phyloP scores from a whole-genome alignment of 345 rosid genomes.

The Pugionium dolabratum region DNA sequence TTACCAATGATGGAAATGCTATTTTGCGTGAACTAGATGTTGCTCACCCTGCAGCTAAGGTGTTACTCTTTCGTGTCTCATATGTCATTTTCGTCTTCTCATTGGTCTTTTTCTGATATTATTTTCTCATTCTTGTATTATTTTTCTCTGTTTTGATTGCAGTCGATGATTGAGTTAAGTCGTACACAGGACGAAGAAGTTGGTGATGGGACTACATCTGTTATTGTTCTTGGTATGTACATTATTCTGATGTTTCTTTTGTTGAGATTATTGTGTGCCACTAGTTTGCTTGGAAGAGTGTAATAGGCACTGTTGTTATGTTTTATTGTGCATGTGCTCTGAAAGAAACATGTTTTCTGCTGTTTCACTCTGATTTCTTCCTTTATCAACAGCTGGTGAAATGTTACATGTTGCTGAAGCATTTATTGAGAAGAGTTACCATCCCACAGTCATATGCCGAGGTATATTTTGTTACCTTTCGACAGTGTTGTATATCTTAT shows the following conservation, averaged over 20 bases:
- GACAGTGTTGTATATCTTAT: neutral
- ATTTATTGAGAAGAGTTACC: constrained; percentile 81
- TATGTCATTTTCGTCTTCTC: neutral
- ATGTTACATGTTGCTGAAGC: constrained; percentile 99
- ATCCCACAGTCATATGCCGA: constrained; percentile 92
- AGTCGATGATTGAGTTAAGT: constrained; percentile 97
- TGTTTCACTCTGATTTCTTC: neutral
- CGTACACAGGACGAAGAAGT: constrained; percentile 98
- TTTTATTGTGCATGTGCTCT: constrained; percentile 5
- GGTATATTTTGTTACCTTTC: constrained; percentile 46
- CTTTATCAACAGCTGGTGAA: constrained; percentile 73
- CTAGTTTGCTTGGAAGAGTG: constrained; percentile 9
- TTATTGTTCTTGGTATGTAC: constrained; percentile 82
- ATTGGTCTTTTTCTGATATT: constrained; percentile 1
- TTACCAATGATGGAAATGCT: constrained; percentile 96
- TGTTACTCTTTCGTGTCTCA: constrained; percentile 13
- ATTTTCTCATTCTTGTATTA: constrained; percentile 3
- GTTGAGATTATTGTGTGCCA: neutral
- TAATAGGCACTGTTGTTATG: neutral
- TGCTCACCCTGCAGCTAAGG: constrained; percentile 99
- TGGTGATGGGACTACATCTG: constrained; percentile 98
- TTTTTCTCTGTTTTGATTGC: constrained; percentile 27
- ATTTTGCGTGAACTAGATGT: constrained; percentile 87
- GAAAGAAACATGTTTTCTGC: neutral
- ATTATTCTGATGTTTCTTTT: neutral